Base-by-base conservation (phyloP, 768 basidiomycete genomes). In the Coprinopsis marcescibilis region DNA sequence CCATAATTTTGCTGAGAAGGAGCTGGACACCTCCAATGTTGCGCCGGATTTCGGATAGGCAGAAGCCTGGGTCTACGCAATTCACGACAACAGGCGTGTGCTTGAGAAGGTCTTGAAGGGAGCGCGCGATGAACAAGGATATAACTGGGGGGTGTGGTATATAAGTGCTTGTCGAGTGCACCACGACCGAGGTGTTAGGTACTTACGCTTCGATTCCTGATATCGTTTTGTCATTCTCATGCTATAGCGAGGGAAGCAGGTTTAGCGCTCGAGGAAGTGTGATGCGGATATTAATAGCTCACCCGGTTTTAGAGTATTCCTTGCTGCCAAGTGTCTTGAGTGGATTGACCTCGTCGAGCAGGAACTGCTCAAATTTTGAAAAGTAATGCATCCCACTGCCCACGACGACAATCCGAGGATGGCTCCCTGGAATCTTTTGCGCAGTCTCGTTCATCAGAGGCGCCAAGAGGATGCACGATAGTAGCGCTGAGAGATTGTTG, bases 31-130 rank as follows among this genome's bases (percentile, higher is more conserved):
- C 57, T 4, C 45, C 50, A 2, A 66, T 23, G 4, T 50, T 49
- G 13, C 59, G 52, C 0, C 57, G 55, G 2, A 75, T 53, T 17
- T 65, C 60, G 1, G 71, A 72, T 27, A 59, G 42, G 53, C 72
- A 74, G 48, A 64, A 71, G 12, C 72, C 73, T 15, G 74, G 75
- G 36, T 69, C 68, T n/a, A 70, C 66, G 15, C 60, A 38, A 46
- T 67, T 61, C 33, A 69, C 60, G 12, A 69, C 63, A 17, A 73
- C 48, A 0, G 62, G 48, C 11, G 59, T 52, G 8, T 59, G 43
- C 15, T 49, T 26, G 4, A 73, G 57, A 17, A 58, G 63, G 1
- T 62, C 62, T 19, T 56, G 60, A 10, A 77, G 55, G 1, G 65
- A 65, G 13, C 68, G 70, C 14, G 57, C 58, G 53, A 73, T 71